A percentile compares a stretch with the other conserved stretches of the same genome.
These are phyloP conservation scores for Carex pumila DNA, from an alignment of 176 grass and related monocot genomes.

Conservation along the genomic window DNA sequence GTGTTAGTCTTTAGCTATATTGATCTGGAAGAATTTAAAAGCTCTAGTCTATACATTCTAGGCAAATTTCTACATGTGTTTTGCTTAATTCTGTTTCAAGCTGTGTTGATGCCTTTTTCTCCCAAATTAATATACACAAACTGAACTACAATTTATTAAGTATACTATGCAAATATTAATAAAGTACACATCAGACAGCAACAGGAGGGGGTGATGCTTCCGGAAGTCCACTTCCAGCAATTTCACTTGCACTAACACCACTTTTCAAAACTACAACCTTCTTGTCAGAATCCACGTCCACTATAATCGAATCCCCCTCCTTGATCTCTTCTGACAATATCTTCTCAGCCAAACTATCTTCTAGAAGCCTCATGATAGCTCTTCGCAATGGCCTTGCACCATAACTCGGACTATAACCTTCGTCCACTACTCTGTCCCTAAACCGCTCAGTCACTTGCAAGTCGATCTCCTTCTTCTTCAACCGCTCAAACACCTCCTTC, in stretches of 20 bases:
- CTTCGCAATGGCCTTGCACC: constrained; percentile 65
- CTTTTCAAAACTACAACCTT: constrained; percentile 61
- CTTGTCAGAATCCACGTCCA: constrained; percentile 68
- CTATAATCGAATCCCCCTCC: constrained; percentile 68
- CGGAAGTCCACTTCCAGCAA: constrained; percentile 19
- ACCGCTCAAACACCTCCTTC: constrained; percentile 55
- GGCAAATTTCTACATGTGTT: neutral
- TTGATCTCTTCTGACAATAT: constrained; percentile 55
- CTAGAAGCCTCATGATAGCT: constrained; percentile 79
- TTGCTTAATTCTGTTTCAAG: neutral
- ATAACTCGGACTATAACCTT: constrained; percentile 79
- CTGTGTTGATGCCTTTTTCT: neutral
- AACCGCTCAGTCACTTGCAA: constrained; percentile 80
- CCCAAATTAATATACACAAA: neutral
- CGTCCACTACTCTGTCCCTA: constrained; percentile 71
- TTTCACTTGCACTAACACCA: constrained; percentile 6
- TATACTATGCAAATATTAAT: neutral
- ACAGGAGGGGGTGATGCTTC: constrained; percentile 41
- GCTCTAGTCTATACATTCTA: neutral
- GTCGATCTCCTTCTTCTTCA: constrained; percentile 67
- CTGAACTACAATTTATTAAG: neutral
- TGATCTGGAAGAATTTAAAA: neutral
- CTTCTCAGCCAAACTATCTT: constrained; percentile 82
- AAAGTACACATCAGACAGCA: constrained; percentile 7
- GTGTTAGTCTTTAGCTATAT: neutral